Conservation (phyloP, 352 stramenopile species). For the Thalassiosira hispida region DNA sequence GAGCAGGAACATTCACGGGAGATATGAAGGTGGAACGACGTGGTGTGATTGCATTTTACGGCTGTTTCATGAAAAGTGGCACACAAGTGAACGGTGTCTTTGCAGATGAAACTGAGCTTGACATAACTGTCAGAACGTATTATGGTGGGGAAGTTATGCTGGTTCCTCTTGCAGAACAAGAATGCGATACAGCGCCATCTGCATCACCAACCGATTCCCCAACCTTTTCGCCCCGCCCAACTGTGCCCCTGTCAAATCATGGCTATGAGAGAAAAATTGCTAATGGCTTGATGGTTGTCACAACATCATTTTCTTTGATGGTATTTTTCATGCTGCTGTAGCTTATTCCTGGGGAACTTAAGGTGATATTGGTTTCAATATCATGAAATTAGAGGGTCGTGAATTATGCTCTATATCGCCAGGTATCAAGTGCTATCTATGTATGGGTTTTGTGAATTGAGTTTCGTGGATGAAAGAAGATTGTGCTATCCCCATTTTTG, state of each 20-base stretch:
- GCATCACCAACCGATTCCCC: constrained; percentile 40
- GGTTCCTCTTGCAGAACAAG: constrained; percentile 33
- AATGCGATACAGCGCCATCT: constrained; percentile 42
- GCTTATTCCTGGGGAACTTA: too few species aligned
- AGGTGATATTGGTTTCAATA: too few species aligned
- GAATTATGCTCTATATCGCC: too few species aligned
- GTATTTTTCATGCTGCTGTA: too few species aligned
- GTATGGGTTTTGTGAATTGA: too few species aligned
- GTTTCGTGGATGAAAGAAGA: too few species aligned
- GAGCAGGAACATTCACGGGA: constrained; percentile 24
- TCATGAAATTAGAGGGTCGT: too few species aligned
- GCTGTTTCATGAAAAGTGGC: constrained; percentile 35
- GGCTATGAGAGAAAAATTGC: neutral
- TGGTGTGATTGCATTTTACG: constrained; percentile 34
- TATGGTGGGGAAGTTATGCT: constrained; percentile 27
- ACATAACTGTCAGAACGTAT: constrained; percentile 10
- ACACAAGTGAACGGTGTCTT: constrained; percentile 28
- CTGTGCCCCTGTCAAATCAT: constrained; percentile 1
- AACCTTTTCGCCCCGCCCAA: constrained; percentile 19
- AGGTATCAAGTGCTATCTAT: too few species aligned
- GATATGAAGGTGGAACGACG: constrained; percentile 30
- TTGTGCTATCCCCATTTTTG: too few species aligned
- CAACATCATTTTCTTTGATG: neutral
- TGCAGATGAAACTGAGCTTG: constrained; percentile 30
- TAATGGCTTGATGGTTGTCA: neutral